Evolutionary conservation across 2,329 filamentous ascomycete genomes (phyloP).

Genomic region (Parasarocladium wereldwijsianum): DNA sequence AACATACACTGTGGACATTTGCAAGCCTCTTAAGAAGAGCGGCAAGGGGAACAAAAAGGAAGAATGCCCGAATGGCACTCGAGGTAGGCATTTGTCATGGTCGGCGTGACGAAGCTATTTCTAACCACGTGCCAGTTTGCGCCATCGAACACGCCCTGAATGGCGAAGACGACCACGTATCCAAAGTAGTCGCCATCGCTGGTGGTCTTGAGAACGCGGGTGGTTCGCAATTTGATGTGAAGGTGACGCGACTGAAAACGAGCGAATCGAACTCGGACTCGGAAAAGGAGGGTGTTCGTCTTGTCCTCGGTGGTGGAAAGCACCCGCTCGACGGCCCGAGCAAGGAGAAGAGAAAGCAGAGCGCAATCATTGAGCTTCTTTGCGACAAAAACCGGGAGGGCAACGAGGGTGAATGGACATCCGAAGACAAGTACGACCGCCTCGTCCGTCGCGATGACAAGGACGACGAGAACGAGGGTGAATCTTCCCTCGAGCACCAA

Average conservation of each 20-base stretch:
- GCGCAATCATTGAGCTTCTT: constrained; percentile 70
- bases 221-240: constrained; percentile 47
- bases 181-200: constrained; percentile 56
- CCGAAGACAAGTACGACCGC: constrained; percentile 37
- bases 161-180: constrained; percentile 31
- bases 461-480: constrained; percentile 16
- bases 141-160: constrained; percentile 49
- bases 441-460: constrained; percentile 9
- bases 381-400: constrained; percentile 64
- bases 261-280: constrained; percentile 50
- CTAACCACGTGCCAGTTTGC: constrained; percentile 45
- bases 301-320: constrained; percentile 51
- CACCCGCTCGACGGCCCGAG: constrained; percentile 33
- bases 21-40: constrained; percentile 47
- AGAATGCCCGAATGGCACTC: constrained; percentile 54
- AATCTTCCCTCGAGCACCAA: constrained; percentile 32
- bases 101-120: not conserved
- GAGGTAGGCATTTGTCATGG: constrained; percentile 32
- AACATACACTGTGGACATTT: constrained; percentile 72
- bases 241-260: constrained; percentile 49
- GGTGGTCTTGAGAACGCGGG: constrained; percentile 49
- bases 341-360: constrained; percentile 43
- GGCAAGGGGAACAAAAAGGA: constrained; percentile 38
- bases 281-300: constrained; percentile 54
- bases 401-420: constrained; percentile 52